phyloP scores from a whole-genome alignment of 148 eudicot genomes.

The Nyssa sinensis region DNA sequence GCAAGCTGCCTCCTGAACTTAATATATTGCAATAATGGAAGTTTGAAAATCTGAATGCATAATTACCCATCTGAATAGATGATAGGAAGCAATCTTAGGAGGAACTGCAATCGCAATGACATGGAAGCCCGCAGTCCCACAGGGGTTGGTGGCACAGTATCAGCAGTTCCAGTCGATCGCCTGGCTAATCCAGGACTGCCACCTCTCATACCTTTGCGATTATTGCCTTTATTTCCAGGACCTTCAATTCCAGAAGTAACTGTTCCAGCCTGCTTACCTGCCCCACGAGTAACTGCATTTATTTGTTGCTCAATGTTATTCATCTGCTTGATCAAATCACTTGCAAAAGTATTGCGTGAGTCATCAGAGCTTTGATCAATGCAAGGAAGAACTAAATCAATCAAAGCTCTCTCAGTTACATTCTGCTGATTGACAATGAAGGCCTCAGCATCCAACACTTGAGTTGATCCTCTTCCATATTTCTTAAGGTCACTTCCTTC shows the following conservation, averaged over 20 bases:
- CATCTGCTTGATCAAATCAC: conserved; percentile 91
- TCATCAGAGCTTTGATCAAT: conserved; percentile 86
- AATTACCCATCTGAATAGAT: conserved; percentile 89
- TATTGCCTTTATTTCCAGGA: conserved; percentile 53
- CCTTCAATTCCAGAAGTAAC: conserved; percentile 59
- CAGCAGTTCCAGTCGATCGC: conserved; percentile 52
- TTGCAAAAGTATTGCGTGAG: conserved; percentile 69
- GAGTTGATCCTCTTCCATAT: conserved; percentile 38
- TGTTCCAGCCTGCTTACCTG: conserved; percentile 52
- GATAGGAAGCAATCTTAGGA: conserved; percentile 85
- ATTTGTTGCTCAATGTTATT: conserved; percentile 80
- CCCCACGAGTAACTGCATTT: conserved; percentile 62
- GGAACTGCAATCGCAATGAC: conserved; percentile 89
- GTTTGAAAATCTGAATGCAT: conserved; percentile 5
- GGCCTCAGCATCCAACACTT: conserved; percentile 43
- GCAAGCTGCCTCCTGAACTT: conserved; percentile 5
- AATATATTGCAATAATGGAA: not conserved
- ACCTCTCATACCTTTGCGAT: conserved; percentile 69
- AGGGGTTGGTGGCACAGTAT: conserved; percentile 69
- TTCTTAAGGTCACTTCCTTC: conserved; percentile 49
- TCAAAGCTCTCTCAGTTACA: conserved; percentile 79
- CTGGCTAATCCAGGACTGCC: conserved; percentile 80
- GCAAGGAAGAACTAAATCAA: conserved; percentile 84
- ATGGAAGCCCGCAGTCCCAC: conserved; percentile 79
- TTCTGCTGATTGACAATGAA: conserved; percentile 50